Evolutionary conservation across 306 rosid genomes (phyloP).

Genomic region (Begonia masoniana): DNA sequence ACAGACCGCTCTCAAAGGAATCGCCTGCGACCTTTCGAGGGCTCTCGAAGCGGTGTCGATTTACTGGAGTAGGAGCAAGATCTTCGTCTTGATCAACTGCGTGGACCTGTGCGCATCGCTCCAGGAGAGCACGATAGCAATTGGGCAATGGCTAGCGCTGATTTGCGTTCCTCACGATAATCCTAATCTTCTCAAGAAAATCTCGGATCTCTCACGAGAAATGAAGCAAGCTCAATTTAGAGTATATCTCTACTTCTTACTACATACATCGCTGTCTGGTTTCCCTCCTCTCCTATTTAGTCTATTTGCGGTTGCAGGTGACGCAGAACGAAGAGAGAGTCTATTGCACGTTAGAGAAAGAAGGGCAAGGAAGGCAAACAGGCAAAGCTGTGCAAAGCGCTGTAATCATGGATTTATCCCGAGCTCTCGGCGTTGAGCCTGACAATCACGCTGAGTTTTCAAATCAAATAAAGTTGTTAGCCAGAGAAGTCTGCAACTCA

Average conservation of each 20-base stretch:
- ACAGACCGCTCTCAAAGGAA: no score
- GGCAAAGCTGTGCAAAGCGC: constrained; percentile 47
- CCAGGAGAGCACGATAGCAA: constrained; percentile 12
- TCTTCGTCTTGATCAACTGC: constrained; percentile 28
- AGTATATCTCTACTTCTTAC: no score
- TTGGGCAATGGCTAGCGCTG: constrained; percentile 33
- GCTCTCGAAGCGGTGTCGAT: neutral
- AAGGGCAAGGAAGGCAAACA: constrained; percentile 25
- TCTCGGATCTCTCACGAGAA: no score
- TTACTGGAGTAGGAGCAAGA: constrained; percentile 23
- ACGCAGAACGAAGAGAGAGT: no score
- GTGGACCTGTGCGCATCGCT: constrained; percentile 22
- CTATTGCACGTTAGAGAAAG: constrained; percentile 19
- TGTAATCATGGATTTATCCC: constrained; percentile 48
- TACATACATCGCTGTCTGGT: no score
- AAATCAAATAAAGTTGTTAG: no score
- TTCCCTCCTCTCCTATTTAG: no score
- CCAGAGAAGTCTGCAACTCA: no score
- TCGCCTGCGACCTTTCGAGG: no score
- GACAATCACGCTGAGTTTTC: constrained; percentile 7
- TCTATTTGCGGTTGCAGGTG: no score
- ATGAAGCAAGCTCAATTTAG: no score
- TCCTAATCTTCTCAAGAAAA: no score
- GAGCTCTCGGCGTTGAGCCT: constrained; percentile 36
- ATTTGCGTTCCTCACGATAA: constrained; percentile 3